Evolutionary conservation across 1,139 yeast genomes (phyloP).

Genomic region (Taphrina communis): DNA sequence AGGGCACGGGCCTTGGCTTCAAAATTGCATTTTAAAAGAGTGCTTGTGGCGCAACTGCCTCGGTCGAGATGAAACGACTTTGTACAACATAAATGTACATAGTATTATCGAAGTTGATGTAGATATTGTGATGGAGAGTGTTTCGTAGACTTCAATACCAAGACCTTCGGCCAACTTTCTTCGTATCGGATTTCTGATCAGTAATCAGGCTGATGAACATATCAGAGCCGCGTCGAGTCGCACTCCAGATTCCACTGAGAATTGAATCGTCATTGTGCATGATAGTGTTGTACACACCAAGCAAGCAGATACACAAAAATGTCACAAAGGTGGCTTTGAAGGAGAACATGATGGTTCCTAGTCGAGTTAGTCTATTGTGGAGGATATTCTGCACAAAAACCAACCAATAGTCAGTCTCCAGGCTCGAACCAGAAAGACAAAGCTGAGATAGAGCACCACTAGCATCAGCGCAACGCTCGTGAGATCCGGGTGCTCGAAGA

Average conservation of each 20-base stretch:
- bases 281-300: conserved; percentile 23
- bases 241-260: background rate
- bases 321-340: conserved; percentile 16
- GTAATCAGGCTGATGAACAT: background rate
- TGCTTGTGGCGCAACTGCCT: background rate
- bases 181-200: background rate
- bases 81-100: background rate
- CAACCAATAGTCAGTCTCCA: conserved; percentile 28
- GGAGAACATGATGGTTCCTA: conserved; percentile 28
- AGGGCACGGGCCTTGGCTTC: background rate
- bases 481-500: conserved; percentile 27
- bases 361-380: background rate
- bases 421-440: conserved; percentile 27
- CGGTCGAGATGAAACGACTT: background rate
- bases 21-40: background rate
- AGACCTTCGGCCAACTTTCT: background rate
- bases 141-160: background rate
- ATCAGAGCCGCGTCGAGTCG: background rate
- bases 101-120: background rate
- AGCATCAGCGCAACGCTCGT: conserved; percentile 29
- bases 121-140: too few species aligned
- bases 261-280: conserved; percentile 17
- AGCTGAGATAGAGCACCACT: conserved; percentile 32
- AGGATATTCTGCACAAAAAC: background rate
- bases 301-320: conserved; percentile 4